These are phyloP conservation scores for Mollisiaceae sp. DNA, from an alignment of 2,329 filamentous ascomycete species.

Conservation along the genomic window DNA sequence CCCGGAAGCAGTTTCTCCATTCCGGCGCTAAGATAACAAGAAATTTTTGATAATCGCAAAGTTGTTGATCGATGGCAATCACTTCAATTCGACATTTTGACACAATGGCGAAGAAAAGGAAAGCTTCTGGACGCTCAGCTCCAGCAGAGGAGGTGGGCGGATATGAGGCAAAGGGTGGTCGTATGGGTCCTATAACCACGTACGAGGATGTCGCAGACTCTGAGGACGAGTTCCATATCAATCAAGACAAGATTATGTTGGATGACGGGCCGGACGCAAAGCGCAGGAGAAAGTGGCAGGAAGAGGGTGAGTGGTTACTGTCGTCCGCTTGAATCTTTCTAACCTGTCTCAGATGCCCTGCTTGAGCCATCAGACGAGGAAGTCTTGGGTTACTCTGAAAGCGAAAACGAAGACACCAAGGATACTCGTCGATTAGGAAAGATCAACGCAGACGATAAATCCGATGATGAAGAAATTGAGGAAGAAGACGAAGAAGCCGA, in stretches of 20 bases:
- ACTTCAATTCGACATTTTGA: conserved; percentile 1
- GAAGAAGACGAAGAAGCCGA: conserved; percentile 63
- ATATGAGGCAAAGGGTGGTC: conserved; percentile 32
- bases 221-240: conserved; percentile 90
- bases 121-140: conserved; percentile 24
- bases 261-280: conserved; percentile 83
- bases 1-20: conserved; percentile 2
- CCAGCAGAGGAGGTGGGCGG: conserved; percentile 12
- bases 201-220: conserved; percentile 91
- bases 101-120: conserved; percentile 38
- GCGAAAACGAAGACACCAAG: conserved; percentile 47
- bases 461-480: conserved; percentile 60
- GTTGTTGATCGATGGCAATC: neutral
- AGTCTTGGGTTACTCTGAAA: conserved; percentile 55
- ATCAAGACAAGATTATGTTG: conserved; percentile 83
- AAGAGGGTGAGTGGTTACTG: conserved; percentile 58
- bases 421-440: conserved; percentile 51
- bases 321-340: conserved; percentile 13
- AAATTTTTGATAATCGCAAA: conserved; percentile 27
- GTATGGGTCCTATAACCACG: conserved; percentile 46
- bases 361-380: conserved; percentile 68
- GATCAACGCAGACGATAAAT: conserved; percentile 57
- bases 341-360: conserved; percentile 49
- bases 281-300: conserved; percentile 70
- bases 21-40: conserved; percentile 29